phyloP scores from a whole-genome alignment of 345 rosid species.

The Salix viminalis region DNA sequence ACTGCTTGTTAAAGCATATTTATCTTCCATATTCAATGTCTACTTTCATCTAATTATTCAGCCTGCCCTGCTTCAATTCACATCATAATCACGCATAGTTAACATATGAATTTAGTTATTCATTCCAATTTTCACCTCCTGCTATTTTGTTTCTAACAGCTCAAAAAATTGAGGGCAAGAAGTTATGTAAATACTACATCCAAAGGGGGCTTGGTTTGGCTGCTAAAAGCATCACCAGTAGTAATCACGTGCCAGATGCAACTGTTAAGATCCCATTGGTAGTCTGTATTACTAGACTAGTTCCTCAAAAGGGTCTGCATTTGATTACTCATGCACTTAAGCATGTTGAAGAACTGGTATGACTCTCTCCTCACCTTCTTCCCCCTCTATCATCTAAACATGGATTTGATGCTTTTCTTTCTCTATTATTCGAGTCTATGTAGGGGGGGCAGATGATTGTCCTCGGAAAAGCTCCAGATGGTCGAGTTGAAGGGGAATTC shows the following conservation, averaged over 20 bases:
- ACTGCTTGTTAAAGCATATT: not conserved
- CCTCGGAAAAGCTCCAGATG: conserved; percentile 50
- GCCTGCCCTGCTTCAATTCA: not conserved
- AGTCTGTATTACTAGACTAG: conserved; percentile 53
- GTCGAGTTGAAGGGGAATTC: conserved; percentile 42
- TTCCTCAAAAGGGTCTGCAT: conserved; percentile 63
- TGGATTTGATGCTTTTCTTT: conserved; percentile 1
- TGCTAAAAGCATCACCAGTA: conserved; percentile 15
- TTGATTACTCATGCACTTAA: conserved; percentile 51
- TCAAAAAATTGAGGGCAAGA: conserved; percentile 41
- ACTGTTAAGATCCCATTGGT: conserved; percentile 37
- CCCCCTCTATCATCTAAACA: not conserved
- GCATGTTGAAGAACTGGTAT: conserved; percentile 41
- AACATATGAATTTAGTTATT: not conserved
- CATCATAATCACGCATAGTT: not conserved
- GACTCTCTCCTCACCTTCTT: conserved; percentile 3
- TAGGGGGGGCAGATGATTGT: conserved; percentile 61
- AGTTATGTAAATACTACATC: conserved; percentile 41
- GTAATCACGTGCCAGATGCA: conserved; percentile 15
- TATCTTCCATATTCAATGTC: not conserved
- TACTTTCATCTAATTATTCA: not conserved
- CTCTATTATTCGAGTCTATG: conserved; percentile 9
- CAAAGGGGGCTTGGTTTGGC: conserved; percentile 50
- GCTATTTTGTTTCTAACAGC: conserved; percentile 20
- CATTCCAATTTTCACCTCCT: conserved; percentile 1